Evolutionary conservation across 352 stramenopile genomes (phyloP), one percentile per base, ranked within the genome.

Genomic region (Phytophthora macrochlamydospora): DNA sequence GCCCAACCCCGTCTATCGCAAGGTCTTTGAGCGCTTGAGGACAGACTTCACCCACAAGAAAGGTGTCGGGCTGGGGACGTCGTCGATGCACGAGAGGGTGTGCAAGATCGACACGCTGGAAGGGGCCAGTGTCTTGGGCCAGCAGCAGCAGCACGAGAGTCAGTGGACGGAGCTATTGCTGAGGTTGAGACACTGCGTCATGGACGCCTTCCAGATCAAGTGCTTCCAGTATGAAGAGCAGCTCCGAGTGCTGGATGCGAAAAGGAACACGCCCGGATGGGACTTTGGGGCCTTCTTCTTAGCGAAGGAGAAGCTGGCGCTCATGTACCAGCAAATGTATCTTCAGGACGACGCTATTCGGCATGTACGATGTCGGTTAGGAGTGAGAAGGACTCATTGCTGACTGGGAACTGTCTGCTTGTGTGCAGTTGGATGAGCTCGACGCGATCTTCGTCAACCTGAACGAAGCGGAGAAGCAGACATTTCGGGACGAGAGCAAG

Each of bases 271-370:
- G 2, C 37, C 69, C 0, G 78, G 69, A 2, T 96, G 88, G 88
- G 75, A 96, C 55, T 93, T 93, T 68, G 77, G 85, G 24, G 76
- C 83, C 4, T 96, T 94, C 40, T 92, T 93, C 48, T 49, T 90
- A 11, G 83, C 85, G 4, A 95, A 95, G 55, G 88, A 95, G 40
- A 73, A 72, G 5, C 63, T 96, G 14, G 88, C 88, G 6, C 67
- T 93, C 55, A 90, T 93, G 81, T 96, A 94, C 59, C 85, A 92
- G 60, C 86, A 94, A 55, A 89, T 86, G 66, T 90, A 89, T 68
- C 56, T 96, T 4, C 79, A 92, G 7, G 88, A 96, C 51, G 86
- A 95, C 52, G 82, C 83, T 1, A 89, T 94, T 55, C 75, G 87
- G 53, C 85, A 95, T 56, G 87, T 95, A 83, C 30, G 79, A 35